Evolutionary conservation across 2,329 filamentous ascomycete genomes (phyloP), one percentile per base, ranked within the genome.

Genomic region (Cercospora zeina): DNA sequence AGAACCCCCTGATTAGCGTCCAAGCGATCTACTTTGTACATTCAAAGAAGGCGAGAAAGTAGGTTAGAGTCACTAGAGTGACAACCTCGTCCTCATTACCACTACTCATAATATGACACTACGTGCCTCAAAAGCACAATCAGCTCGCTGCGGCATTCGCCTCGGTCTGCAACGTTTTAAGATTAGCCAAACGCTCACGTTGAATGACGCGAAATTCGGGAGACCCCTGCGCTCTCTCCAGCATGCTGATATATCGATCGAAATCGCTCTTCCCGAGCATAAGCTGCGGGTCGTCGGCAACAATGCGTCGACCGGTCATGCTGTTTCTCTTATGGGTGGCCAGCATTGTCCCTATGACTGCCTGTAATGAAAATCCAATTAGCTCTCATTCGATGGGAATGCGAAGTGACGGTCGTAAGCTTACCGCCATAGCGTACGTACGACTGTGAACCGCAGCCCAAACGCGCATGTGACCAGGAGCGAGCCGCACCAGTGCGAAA

Each of bases 101-200:
- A 34, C 31, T 2, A 34, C 11, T 10, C 11, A 5, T 4, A 31
- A 31, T 31, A 4, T 31, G 9, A 4, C 4, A 4, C 4, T 9
- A 31, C 6, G 9, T 47, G 19, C 11, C 13, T 47, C 16, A 10
- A 24, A 13, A 4, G 10, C 6, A 27, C 7, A 27, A 27, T 27
- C 11, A 49, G n/a, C n/a, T 49, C 3, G 42, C 24, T 27, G 42
- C 14, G 11, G 42, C 42, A 19, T 49, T 19, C 42, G 21, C 42
- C 24, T 49, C 42, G 11, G 21, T 13, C 42, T 49, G 42, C 42
- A 49, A 21, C 11, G 42, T 49, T 19, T 49, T 49, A 6, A 49
- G 42, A 24, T 49, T 49, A 19, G 42, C 42, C 42, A 49, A n/a
- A 6, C 42, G 42, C 42, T 49, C 42, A 49, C 42, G 42, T 24